Percentiles rank a stretch among this genome's conserved stretches.
phyloP scores from a whole-genome alignment of 768 basidiomycete species.

The Suillus occidentalis region DNA sequence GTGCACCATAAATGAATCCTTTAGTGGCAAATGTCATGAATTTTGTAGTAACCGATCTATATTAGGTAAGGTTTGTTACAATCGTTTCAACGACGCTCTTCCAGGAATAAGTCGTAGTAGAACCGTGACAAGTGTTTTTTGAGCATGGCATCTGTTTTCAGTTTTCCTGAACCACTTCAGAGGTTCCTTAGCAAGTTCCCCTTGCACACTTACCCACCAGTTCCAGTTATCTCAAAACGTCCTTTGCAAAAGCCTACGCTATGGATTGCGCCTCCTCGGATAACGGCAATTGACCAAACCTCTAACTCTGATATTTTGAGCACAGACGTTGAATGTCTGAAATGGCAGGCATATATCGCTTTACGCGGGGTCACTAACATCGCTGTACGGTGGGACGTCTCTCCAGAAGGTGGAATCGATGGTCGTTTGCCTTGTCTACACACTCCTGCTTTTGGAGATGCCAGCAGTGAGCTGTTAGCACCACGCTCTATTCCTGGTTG shows the following conservation, averaged over 20 bases:
- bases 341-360: conserved; percentile 83
- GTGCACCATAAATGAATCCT: not conserved
- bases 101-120: not conserved
- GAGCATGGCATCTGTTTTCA: conserved; percentile 17
- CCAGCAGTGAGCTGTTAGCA: conserved; percentile 53
- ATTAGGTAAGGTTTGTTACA: not conserved
- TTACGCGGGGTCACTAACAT: conserved; percentile 53
- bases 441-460: conserved; percentile 39
- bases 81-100: no score
- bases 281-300: conserved; percentile 3
- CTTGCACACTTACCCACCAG: conserved; percentile 50
- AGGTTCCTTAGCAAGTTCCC: conserved; percentile 62
- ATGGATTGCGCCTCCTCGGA: conserved; percentile 61
- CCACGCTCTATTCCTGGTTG: conserved; percentile 71
- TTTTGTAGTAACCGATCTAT: not conserved
- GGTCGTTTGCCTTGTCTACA: conserved; percentile 71
- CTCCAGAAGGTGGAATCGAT: conserved; percentile 67
- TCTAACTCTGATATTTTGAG: conserved; percentile 46
- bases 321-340: conserved; percentile 81
- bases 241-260: conserved; percentile 46
- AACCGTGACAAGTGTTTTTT: not conserved
- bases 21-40: no score
- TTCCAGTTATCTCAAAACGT: conserved; percentile 28
- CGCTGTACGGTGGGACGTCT: conserved; percentile 65
- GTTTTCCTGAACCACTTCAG: conserved; percentile 41